Percentiles rank a stretch among this genome's conserved stretches.
phyloP scores from a whole-genome alignment of 805 yeast genomes.

The Metschnikowia gruessii region DNA sequence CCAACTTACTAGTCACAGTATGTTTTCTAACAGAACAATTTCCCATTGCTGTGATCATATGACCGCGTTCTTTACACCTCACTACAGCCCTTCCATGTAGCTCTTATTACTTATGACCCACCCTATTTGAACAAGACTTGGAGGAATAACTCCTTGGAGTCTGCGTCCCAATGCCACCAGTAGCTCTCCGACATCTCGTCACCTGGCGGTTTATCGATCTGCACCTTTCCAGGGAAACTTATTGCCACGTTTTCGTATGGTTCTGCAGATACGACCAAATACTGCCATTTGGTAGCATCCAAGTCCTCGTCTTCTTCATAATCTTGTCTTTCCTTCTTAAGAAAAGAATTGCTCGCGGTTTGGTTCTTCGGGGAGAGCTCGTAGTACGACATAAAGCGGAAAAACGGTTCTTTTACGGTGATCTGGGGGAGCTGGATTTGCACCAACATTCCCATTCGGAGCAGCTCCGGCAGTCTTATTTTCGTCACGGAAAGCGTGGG shows the following conservation, averaged over 20 bases:
- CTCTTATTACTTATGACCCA: no score
- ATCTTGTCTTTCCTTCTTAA: constrained; percentile 20
- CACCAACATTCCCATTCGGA: constrained; percentile 62
- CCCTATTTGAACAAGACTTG: constrained; percentile 56
- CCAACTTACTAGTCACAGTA: no score
- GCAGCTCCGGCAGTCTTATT: constrained; percentile 58
- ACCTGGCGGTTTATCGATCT: constrained; percentile 34
- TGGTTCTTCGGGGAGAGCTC: constrained; percentile 53
- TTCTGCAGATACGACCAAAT: constrained; percentile 77
- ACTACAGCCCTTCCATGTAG: no score
- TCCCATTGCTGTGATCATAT: no score
- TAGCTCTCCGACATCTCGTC: constrained; percentile 32
- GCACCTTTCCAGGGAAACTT: constrained; percentile 65
- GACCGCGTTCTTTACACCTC: no score
- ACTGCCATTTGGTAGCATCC: constrained; percentile 52
- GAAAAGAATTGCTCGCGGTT: constrained; percentile 28
- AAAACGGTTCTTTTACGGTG: constrained; percentile 53
- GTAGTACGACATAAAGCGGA: constrained; percentile 72
- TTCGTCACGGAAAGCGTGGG: constrained; percentile 72
- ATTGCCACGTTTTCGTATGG: constrained; percentile 84
- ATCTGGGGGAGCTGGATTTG: constrained; percentile 56
- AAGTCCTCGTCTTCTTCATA: constrained; percentile 20
- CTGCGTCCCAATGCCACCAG: constrained; percentile 76
- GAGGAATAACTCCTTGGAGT: constrained; percentile 61
- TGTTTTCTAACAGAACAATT: no score